Evolutionary conservation across 2,329 filamentous ascomycete species (phyloP).

Genomic region (Pezicula carpinea): DNA sequence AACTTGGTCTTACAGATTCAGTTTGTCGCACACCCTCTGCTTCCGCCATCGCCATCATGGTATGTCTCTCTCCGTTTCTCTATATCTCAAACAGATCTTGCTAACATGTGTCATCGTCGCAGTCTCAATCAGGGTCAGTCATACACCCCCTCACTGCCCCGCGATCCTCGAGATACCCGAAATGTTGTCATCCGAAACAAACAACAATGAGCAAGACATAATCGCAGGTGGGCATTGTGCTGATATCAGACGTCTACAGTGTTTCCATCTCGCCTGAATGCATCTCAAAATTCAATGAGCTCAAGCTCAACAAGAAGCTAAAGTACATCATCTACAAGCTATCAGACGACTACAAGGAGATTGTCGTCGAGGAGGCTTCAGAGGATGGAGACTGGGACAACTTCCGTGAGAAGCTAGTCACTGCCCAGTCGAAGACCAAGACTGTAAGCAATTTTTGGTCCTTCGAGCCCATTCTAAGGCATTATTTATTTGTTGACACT

Average conservation of each 20-base stretch:
- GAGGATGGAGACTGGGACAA: slow-evolving; percentile 61
- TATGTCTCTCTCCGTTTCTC: slow-evolving; percentile 7
- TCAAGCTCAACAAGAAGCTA: slow-evolving; percentile 76
- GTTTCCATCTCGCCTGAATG: slow-evolving; percentile 69
- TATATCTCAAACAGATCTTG: neutral
- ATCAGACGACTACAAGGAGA: slow-evolving; percentile 76
- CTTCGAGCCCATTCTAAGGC: neutral
- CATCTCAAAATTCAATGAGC: slow-evolving; percentile 68
- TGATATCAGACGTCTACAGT: slow-evolving; percentile 39
- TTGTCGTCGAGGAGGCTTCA: slow-evolving; percentile 73
- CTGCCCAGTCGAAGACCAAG: slow-evolving; percentile 68
- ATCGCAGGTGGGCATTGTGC: slow-evolving; percentile 3
- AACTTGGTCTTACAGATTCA: neutral
- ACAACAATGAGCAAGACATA: neutral
- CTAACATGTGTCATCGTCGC: slow-evolving; percentile 13
- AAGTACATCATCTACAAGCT: slow-evolving; percentile 90
- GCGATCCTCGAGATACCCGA: slow-evolving; percentile 1
- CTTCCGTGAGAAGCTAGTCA: slow-evolving; percentile 74
- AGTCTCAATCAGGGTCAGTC: slow-evolving; percentile 69
- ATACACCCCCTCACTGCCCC: slow-evolving; percentile 16
- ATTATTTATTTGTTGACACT: slow-evolving; percentile 5
- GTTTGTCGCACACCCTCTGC: slow-evolving; percentile 1
- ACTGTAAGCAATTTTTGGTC: slow-evolving; percentile 37
- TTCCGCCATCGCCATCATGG: slow-evolving; percentile 19
- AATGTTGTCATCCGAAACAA: neutral